phyloP scores from a whole-genome alignment of 2,329 filamentous ascomycete species.

The Xylariaceae sp. region DNA sequence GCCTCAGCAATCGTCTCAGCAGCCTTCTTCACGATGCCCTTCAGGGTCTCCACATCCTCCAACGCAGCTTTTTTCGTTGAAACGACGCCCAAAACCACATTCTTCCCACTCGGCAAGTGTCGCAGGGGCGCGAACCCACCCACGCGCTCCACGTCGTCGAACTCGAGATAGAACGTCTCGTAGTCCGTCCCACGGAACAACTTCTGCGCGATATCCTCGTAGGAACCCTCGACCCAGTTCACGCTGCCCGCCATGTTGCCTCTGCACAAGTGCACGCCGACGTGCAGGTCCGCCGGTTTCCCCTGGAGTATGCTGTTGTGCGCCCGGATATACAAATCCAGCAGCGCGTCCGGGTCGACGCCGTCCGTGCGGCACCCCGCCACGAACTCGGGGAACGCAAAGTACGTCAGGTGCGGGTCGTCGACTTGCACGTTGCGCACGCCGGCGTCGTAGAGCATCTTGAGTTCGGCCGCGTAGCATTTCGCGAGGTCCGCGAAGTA shows the following conservation, averaged over 20 bases:
- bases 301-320: conserved; percentile 56
- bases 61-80: conserved; percentile 46
- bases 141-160: conserved; percentile 44
- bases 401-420: conserved; percentile 53
- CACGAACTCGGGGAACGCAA: conserved; percentile 55
- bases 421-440: conserved; percentile 52
- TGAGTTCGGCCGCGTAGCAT: conserved; percentile 49
- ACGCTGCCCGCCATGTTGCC: conserved; percentile 45
- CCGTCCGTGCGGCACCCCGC: conserved; percentile 53
- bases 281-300: conserved; percentile 53
- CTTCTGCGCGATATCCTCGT: conserved; percentile 47
- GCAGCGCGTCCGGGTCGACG: conserved; percentile 47
- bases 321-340: conserved; percentile 58
- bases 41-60: conserved; percentile 43
- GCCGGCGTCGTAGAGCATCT: conserved; percentile 49
- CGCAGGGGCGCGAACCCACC: conserved; percentile 48
- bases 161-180: conserved; percentile 51
- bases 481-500: conserved; percentile 52
- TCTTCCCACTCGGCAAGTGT: conserved; percentile 45
- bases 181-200: conserved; percentile 47
- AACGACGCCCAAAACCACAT: conserved; percentile 48
- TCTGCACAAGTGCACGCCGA: conserved; percentile 60
- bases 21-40: conserved; percentile 40
- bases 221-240: conserved; percentile 49
- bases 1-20: conserved; percentile 57